Evolutionary conservation across 2,329 filamentous ascomycete genomes (phyloP), one percentile per base, ranked within the genome.

Genomic region (Aspergillus clavatus): DNA sequence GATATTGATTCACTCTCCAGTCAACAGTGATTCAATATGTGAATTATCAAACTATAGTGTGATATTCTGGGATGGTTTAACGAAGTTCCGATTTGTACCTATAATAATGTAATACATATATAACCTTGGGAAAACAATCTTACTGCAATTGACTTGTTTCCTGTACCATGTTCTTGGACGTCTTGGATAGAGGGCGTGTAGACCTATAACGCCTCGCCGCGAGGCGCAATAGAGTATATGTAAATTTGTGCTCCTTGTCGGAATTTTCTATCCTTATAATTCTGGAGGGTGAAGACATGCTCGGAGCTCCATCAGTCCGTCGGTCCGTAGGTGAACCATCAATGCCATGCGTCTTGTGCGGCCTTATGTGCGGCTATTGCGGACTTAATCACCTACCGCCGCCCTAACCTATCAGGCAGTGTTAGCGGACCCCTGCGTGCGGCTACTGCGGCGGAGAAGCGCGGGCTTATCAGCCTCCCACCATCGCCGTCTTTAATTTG

Each of bases 301-400:
- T 40, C 27, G 37, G 19, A 43, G 40, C n/a, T n/a, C n/a, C n/a
- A n/a, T n/a, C n/a, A n/a, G 6, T 43, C 24, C 28, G 27, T 38
- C 5, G 16, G 23, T 35, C 26, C 11, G 23, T 40, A n/a, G 19
- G 22, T 38, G 28, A 29, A 29, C 8, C 1, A 14, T 14, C 35
- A 33, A 12, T 5, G 24, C 18, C 35, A 14, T 40, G 27, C 37
- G 18, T n/a, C 22, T 47, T 31, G 46, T 40, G 45, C 45, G 47
- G 46, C 40, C 36, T 46, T n/a, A n/a, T 44, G 18, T 47, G 51
- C 48, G 53, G 53, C 46, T 47, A 50, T 40, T 56, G 52, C 50
- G 53, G 53, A 48, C 1, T 48, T 50, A 28, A 4, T 24, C 26
- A 0, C n/a, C n/a, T n/a, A n/a, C n/a, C n/a, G n/a, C n/a, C n/a